Base-by-base conservation (phyloP, 2,329 filamentous ascomycete genomes). In the Verticillium nubilum region DNA sequence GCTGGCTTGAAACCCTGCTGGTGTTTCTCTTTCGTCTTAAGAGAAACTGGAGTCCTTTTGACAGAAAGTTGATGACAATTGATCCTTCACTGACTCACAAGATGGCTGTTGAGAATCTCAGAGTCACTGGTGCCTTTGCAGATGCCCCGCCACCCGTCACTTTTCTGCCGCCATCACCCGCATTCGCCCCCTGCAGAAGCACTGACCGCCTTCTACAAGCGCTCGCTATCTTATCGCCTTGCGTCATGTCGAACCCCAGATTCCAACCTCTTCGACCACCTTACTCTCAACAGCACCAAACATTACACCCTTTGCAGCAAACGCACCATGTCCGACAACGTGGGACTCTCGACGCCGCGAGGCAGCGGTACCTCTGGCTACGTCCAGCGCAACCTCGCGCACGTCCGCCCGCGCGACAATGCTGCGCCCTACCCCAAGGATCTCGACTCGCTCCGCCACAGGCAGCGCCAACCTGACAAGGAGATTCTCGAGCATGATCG, bases 321-420 rank as follows among this genome's bases (percentile, higher is more conserved):
- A 25, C 28, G 10, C 42, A 69, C 33, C 67, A 98, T 98, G 95
- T 95, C 93, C 62, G 92, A 95, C 66, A 99, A 99, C 78, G 95
- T 99, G 70, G 96, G 95, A 60, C 91, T 99, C 68, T 87, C 89
- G 60, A 99, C 95, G 4, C 95, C 95, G 3, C 89, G 95, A 69
- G 95, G 95, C 66, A 96, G 91, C 72, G 95, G 95, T 54, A 99
- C 95, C 60, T 98, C 94, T 1, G 95, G 95, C 72, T 98, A 98
- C 73, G 94, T 99, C 59, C 94, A 98, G 77, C 91, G 92, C 74
- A 99, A 98, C 78, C 86, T 92, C 35, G 95, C 95, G 19, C 88
- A 94, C 71, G 86, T 97, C 67, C 87, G 84, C 71, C 92, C 91
- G 29, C 92, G 94, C 76, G 92, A 96, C 77, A 84, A 86, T 68